Base-by-base conservation (phyloP, 306 rosid species). In the Begonia fuchsioides region DNA sequence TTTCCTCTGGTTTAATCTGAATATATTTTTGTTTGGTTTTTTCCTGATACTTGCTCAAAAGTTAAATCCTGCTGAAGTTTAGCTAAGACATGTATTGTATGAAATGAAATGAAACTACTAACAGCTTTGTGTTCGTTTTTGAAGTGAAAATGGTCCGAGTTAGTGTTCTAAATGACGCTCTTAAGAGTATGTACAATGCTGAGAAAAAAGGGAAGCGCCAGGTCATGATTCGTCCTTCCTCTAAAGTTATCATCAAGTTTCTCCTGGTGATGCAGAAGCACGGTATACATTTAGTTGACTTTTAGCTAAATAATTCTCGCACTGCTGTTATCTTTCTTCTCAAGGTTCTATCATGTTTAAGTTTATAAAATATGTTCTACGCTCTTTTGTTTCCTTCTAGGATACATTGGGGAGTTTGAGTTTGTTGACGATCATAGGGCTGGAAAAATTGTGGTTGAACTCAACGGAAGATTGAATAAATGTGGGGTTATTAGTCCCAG, bases 401-500 rank as follows among this genome's bases (percentile, higher is more conserved):
- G 77, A 14, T 71, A 71, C 65, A 75, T 75, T 10, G 81, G 77
- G 0, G 81, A 75, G 52, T 75, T 75, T 5, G 81, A 75, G 69
- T 67, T 63, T 19, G 81, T 75, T 32, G 81, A 75, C 2, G 81
- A 75, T 38, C 81, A 75, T 32, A 67, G 81, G 53, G 43, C 81
- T 49, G 81, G 77, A 11, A 75, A 75, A 57, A 75, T 75, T 47
- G 81, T 75, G 12, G 81, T 75, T 3, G 81, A 75, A 47, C 68
- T 75, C 38, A 75, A 75, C 55, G 81, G 81, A 45, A 59, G 81
- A 54, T 61, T 75, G 17, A 75, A 75, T 62, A 75, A 75, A 43
- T 75, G 81, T 38, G 81, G 81, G 11, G 81, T 75, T 10, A 75
- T 75, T 18, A 75, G 81, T 59, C 81, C 81, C 14, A 76, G 81